These are phyloP conservation scores for Starmerella vitae DNA, from an alignment of 805 yeast species.

Conservation along the genomic window DNA sequence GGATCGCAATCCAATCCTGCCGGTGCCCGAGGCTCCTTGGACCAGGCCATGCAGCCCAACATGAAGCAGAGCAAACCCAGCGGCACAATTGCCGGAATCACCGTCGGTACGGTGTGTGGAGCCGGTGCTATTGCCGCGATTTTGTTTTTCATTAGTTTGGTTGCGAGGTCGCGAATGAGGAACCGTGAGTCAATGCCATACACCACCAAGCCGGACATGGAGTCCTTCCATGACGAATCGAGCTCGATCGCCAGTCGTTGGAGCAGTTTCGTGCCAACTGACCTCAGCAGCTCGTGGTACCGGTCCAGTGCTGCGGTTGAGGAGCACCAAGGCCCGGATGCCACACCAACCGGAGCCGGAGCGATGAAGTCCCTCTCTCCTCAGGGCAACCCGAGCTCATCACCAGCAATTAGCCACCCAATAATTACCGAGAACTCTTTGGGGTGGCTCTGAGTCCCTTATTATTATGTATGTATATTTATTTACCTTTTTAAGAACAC, in stretches of 20 bases:
- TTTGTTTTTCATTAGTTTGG: constrained; percentile 30
- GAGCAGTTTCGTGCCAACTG: constrained; percentile 2
- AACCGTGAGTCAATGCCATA: constrained; percentile 32
- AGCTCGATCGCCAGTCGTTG: constrained; percentile 10
- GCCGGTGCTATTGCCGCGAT: constrained; percentile 49
- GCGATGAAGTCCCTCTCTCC: background rate
- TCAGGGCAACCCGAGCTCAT: background rate
- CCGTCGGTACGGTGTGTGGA: constrained; percentile 74
- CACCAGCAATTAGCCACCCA: constrained; percentile 28
- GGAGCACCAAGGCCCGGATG: background rate
- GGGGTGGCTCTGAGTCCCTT: constrained; percentile 27
- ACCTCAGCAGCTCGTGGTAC: background rate
- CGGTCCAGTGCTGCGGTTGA: constrained; percentile 1
- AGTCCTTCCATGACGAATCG: constrained; percentile 17
- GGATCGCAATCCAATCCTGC: constrained; percentile 22
- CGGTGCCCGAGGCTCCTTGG: constrained; percentile 27
- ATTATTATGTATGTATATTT: constrained; percentile 2
- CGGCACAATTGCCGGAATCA: constrained; percentile 55
- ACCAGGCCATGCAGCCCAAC: constrained; percentile 23
- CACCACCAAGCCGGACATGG: constrained; percentile 16
- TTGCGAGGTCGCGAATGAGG: constrained; percentile 27
- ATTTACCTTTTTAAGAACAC: background rate
- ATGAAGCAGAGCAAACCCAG: constrained; percentile 25
- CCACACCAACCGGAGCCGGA: background rate
- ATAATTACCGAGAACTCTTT: constrained; percentile 31